Evolutionary conservation across 768 basidiomycete genomes (phyloP), one percentile per base, ranked within the genome.

Genomic region (Lactarius psammicola): DNA sequence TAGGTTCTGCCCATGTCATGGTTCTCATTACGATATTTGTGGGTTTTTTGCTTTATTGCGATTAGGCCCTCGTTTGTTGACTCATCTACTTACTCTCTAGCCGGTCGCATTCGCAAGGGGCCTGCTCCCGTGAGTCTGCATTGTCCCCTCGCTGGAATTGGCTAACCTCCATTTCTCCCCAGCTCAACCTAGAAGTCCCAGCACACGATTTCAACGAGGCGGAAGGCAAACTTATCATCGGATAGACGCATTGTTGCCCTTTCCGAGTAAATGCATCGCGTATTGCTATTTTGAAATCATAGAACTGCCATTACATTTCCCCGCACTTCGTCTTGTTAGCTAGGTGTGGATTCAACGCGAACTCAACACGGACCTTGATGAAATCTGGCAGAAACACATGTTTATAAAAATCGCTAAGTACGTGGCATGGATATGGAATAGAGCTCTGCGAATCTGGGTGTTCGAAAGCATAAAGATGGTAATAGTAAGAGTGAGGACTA

Each of bases 21-120:
- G 96, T 75, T 98, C 96, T 60, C 96, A 99, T 75, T 95, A 95
- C 74, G 95, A 98, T 78, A 97, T 97, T 66, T 96, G 90, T 92
- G 72, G 78, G 3, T 38, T 34, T 7, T 33, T 30, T 38, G 15
- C 4, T 38, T 38, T 38, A 15, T 75, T 28, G 69, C 40, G 31
- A n/a, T 59, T 61, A 56, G 2, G 38, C 30, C 26, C 34, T 61
- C 44, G 10, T 61, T 62, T 46, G 59, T 13, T 68, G 26, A 56
- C 60, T 11, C 59, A 62, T 51, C 62, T 59, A 53, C 53, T 72
- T 36, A 72, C 65, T 70, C 64, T 18, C 57, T 34, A 94, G 92
- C 95, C 74, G 96, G 96, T 69, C 94, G 96, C 77, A 87, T 89
- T 72, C 90, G 96, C 76, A 93, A 95, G 76, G 96, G 96, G 54